Evolutionary conservation across 2,329 filamentous ascomycete genomes (phyloP).

Genomic region (Stachybotrys echinatus): DNA sequence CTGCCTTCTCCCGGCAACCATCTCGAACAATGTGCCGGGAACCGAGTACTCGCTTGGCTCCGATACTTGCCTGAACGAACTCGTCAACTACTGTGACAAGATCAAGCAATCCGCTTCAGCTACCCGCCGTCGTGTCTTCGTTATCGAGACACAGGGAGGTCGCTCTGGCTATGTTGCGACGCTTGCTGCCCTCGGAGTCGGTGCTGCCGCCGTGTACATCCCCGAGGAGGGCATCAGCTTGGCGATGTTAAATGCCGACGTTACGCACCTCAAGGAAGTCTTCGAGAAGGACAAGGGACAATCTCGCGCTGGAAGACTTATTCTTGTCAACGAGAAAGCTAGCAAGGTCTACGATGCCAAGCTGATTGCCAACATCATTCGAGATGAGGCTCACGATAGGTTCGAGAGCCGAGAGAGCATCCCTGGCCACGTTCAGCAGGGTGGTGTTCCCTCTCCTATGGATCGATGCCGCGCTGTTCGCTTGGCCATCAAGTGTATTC

Average conservation of each 20-base stretch:
- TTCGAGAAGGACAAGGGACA: conserved; percentile 84
- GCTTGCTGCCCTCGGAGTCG: conserved; percentile 83
- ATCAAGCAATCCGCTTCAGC: conserved; percentile 96
- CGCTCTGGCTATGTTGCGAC: conserved; percentile 92
- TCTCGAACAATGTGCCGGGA: conserved; percentile 97
- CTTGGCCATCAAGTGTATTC: conserved; percentile 88
- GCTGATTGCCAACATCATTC: conserved; percentile 92
- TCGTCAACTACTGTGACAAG: conserved; percentile 93
- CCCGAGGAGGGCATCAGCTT: conserved; percentile 94
- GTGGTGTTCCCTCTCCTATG: conserved; percentile 89
- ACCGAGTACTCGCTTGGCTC: conserved; percentile 96
- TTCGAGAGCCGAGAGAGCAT: conserved; percentile 92
- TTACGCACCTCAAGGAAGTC: conserved; percentile 79
- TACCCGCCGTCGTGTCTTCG: conserved; percentile 88
- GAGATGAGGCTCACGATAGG: conserved; percentile 82
- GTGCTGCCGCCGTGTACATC: conserved; percentile 89
- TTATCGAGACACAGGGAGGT: conserved; percentile 96
- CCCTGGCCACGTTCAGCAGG: conserved; percentile 91
- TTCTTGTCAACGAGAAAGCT: conserved; percentile 94
- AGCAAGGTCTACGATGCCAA: conserved; percentile 88
- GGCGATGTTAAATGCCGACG: conserved; percentile 87
- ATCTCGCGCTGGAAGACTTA: conserved; percentile 84
- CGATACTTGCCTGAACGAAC: conserved; percentile 92
- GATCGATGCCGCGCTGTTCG: conserved; percentile 89
- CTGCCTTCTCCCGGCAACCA: conserved; percentile 87